Percentiles rank a stretch among this genome's conserved stretches.
These are phyloP conservation scores for Exophiala sideris DNA, from an alignment of 2,329 filamentous ascomycete genomes.

Conservation along the genomic window DNA sequence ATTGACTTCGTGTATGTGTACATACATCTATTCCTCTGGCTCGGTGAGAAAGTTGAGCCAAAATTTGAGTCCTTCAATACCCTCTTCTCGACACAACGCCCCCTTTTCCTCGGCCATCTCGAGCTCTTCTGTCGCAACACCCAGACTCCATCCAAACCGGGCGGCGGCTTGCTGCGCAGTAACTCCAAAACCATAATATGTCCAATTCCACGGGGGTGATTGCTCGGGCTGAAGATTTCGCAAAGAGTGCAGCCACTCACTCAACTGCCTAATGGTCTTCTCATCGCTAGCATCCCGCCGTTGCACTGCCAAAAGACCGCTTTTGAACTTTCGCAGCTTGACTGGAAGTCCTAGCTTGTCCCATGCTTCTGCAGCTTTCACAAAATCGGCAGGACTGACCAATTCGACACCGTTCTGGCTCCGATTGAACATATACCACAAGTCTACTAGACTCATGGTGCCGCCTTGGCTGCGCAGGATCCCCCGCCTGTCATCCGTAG, in stretches of 20 bases:
- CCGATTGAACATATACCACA: constrained; percentile 94
- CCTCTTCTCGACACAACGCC: constrained; percentile 82
- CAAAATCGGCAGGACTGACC: constrained; percentile 85
- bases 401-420: constrained; percentile 90
- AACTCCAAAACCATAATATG: constrained; percentile 73
- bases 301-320: constrained; percentile 91
- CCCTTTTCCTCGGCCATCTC: constrained; percentile 96
- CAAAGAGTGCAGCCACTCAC: constrained; percentile 73
- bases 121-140: constrained; percentile 89
- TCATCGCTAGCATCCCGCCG: constrained; percentile 84
- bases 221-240: constrained; percentile 54
- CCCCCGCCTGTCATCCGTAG: constrained; percentile 78
- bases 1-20: background rate
- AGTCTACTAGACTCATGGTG: constrained; percentile 82
- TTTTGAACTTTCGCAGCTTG: constrained; percentile 82
- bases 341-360: constrained; percentile 82
- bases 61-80: constrained; percentile 84
- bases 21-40: constrained; percentile 12
- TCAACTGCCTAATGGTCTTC: constrained; percentile 73
- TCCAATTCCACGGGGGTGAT: constrained; percentile 73
- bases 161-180: constrained; percentile 87
- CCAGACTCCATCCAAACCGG: constrained; percentile 93
- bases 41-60: constrained; percentile 70
- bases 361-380: constrained; percentile 85
- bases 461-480: constrained; percentile 77